Evolutionary conservation across 2,329 filamentous ascomycete genomes (phyloP).

Genomic region (Cyanodermella asteris): DNA sequence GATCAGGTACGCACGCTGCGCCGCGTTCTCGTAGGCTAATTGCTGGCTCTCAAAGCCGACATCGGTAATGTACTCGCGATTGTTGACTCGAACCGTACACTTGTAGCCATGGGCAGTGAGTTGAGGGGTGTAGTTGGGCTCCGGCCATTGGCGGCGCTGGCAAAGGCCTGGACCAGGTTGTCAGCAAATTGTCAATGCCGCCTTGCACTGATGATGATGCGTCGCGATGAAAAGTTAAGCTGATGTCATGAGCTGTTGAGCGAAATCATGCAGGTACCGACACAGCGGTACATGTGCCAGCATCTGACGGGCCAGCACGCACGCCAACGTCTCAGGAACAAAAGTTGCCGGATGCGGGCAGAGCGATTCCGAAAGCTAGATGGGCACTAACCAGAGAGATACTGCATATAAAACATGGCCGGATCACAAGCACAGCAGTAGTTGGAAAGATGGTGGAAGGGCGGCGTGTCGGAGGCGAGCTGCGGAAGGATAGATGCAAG

Average conservation of each 20-base stretch:
- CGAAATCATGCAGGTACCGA: background rate
- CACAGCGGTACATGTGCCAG: background rate
- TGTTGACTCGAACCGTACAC: conserved; percentile 85
- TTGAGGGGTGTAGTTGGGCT: conserved; percentile 73
- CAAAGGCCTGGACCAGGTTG: conserved; percentile 57
- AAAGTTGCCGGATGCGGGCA: background rate
- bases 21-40: conserved; percentile 77
- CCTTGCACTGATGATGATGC: background rate
- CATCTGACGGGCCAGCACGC: background rate
- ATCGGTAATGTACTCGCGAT: conserved; percentile 87
- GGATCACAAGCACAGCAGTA: conserved; percentile 1
- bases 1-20: conserved; percentile 91
- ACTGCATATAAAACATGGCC: conserved; percentile 9
- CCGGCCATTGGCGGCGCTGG: conserved; percentile 79
- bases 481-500: no score
- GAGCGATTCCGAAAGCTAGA: background rate
- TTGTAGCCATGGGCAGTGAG: conserved; percentile 54
- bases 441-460: background rate
- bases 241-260: no score
- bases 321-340: background rate
- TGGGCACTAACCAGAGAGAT: conserved; percentile 9
- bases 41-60: conserved; percentile 60
- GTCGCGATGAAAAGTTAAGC: no score
- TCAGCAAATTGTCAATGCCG: no score
- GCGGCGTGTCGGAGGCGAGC: background rate